phyloP scores from a whole-genome alignment of 352 stramenopile species.

The Elongisporangium undulatum region DNA sequence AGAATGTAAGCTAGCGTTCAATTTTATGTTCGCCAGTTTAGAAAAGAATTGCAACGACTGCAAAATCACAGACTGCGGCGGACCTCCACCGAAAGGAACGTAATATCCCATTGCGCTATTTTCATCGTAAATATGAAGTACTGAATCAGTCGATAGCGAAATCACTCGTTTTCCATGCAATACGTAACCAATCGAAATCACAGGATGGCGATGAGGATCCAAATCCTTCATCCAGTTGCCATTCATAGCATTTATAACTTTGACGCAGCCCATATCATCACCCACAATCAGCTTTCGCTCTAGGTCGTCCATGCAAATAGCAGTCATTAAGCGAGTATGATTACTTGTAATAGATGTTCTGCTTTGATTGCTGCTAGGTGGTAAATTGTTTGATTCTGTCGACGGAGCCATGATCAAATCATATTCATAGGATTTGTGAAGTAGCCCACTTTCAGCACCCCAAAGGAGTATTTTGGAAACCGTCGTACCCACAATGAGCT shows the following conservation, averaged over 20 bases:
- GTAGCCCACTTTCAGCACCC: constrained; percentile 39
- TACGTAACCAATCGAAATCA: constrained; percentile 53
- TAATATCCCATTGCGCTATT: constrained; percentile 71
- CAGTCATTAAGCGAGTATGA: constrained; percentile 40
- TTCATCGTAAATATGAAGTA: constrained; percentile 67
- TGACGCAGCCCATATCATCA: constrained; percentile 57
- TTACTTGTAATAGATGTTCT: constrained; percentile 11
- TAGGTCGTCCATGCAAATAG: constrained; percentile 77
- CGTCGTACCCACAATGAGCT: constrained; percentile 54
- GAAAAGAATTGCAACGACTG: constrained; percentile 51
- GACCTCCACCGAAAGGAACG: constrained; percentile 46
- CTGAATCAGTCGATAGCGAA: constrained; percentile 50
- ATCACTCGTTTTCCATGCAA: constrained; percentile 58
- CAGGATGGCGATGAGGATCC: constrained; percentile 40
- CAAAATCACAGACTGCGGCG: constrained; percentile 52
- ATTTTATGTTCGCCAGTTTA: constrained; percentile 5
- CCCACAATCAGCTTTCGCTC: constrained; percentile 79
- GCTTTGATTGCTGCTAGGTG: constrained; percentile 6
- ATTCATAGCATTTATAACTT: constrained; percentile 73
- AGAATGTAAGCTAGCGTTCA: neutral
- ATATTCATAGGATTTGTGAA: constrained; percentile 57
- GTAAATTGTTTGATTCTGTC: constrained; percentile 7
- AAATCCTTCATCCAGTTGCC: constrained; percentile 83
- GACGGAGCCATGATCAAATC: constrained; percentile 22
- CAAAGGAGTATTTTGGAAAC: constrained; percentile 54